Evolutionary conservation across 2,329 filamentous ascomycete genomes (phyloP).

Genomic region (Pseudogymnoascus sp.): DNA sequence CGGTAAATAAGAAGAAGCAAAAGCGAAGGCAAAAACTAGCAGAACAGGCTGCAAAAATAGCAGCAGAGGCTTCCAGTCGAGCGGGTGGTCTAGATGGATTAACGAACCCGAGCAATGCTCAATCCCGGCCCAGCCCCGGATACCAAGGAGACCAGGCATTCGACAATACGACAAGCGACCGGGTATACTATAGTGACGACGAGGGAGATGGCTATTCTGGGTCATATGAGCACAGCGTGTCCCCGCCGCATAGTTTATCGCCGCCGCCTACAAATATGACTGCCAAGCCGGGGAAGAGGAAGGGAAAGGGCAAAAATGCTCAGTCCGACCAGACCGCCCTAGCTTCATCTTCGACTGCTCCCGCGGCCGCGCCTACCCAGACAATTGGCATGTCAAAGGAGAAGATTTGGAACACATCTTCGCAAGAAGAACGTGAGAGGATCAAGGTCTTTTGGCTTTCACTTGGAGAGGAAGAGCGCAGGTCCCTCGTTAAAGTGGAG

Average conservation of each 20-base stretch:
- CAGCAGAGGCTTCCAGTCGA: slow-evolving; percentile 18
- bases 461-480: slow-evolving; percentile 86
- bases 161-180: slow-evolving; percentile 32
- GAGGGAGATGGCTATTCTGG: slow-evolving; percentile 29
- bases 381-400: slow-evolving; percentile 45
- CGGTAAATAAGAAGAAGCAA: slow-evolving; percentile 88
- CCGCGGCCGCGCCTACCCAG: slow-evolving; percentile 34
- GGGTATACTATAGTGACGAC: slow-evolving; percentile 49
- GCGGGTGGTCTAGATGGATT: background rate
- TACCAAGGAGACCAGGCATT: slow-evolving; percentile 30
- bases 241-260: slow-evolving; percentile 22
- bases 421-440: slow-evolving; percentile 86
- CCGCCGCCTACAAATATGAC: slow-evolving; percentile 15
- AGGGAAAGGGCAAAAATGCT: slow-evolving; percentile 29
- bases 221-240: slow-evolving; percentile 26
- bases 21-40: slow-evolving; percentile 82
- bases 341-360: slow-evolving; percentile 24
- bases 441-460: slow-evolving; percentile 99
- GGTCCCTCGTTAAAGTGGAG: slow-evolving; percentile 93
- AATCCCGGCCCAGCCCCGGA: background rate
- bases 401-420: slow-evolving; percentile 96
- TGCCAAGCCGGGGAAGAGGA: slow-evolving; percentile 32
- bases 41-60: slow-evolving; percentile 40
- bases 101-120: background rate
- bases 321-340: slow-evolving; percentile 12